A percentile compares a stretch with the other conserved stretches of the same genome.
phyloP scores from a whole-genome alignment of 1,284 basidiomycete genomes.

The Athelia psychrophila region DNA sequence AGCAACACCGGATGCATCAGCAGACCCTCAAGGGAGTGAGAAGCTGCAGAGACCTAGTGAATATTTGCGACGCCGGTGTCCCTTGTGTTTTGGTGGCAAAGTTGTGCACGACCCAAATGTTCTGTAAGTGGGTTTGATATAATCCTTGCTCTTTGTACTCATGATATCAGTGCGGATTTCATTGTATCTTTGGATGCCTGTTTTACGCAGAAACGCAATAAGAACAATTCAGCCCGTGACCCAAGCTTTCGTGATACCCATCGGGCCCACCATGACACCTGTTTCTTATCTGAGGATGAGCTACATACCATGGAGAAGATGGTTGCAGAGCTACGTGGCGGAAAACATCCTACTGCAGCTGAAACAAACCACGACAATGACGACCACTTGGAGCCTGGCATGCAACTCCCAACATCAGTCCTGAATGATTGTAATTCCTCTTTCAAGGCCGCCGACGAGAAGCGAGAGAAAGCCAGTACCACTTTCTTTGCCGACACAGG shows the following conservation, averaged over 20 bases:
- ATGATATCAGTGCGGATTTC: neutral
- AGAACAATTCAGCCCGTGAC: neutral
- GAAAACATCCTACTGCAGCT: neutral
- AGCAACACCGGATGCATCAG: too few species aligned
- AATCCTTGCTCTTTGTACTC: neutral
- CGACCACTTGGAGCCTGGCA: constrained; percentile 1
- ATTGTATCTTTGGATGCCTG: constrained; percentile 11
- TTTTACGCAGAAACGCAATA: constrained; percentile 10
- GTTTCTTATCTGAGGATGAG: constrained; percentile 8
- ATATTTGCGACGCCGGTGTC: constrained; percentile 6
- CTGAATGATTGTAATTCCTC: constrained; percentile 15
- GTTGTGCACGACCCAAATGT: neutral
- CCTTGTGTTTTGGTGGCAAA: constrained; percentile 9
- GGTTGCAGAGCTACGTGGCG: neutral
- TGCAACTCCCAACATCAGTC: constrained; percentile 8
- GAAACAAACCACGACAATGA: neutral
- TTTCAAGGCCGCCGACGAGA: constrained; percentile 19
- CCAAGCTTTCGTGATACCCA: constrained; percentile 1
- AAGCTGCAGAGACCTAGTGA: constrained; percentile 4
- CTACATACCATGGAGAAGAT: neutral
- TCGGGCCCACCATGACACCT: constrained; percentile 5
- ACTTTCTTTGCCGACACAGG: constrained; percentile 18
- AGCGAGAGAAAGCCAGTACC: constrained; percentile 13
- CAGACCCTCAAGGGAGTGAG: too few species aligned
- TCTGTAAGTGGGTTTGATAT: neutral